Percentiles rank a stretch among this genome's conserved stretches.
These are phyloP conservation scores for Zasmidium citrigriseum DNA, from an alignment of 2,329 filamentous ascomycete species.

Conservation along the genomic window DNA sequence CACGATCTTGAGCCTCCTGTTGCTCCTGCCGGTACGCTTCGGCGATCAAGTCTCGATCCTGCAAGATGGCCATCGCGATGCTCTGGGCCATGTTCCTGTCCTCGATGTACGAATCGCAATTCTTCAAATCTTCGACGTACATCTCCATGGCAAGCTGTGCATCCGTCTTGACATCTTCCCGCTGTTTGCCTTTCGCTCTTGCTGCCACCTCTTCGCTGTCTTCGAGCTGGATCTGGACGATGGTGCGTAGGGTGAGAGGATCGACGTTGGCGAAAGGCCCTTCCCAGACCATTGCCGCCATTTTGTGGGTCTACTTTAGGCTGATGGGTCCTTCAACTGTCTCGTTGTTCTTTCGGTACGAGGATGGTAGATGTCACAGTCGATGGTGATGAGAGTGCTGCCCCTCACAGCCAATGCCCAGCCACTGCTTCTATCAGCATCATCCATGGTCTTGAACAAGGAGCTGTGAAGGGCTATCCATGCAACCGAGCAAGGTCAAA, in stretches of 20 bases:
- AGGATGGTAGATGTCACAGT: too few relatives aligned
- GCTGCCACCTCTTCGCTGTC: slow-evolving; percentile 39
- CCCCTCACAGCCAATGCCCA: too few relatives aligned
- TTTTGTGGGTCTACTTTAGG: too few relatives aligned
- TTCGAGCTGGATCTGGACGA: slow-evolving; percentile 60
- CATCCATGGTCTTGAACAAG: too few relatives aligned
- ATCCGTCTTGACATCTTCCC: slow-evolving; percentile 19
- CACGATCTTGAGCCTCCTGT: slow-evolving; percentile 23
- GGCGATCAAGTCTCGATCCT: slow-evolving; percentile 17
- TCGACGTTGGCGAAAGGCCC: slow-evolving; percentile 9
- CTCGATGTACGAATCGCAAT: slow-evolving; percentile 14
- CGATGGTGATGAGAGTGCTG: too few relatives aligned
- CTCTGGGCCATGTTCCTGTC: slow-evolving; percentile 27
- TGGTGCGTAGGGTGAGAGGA: slow-evolving; percentile 14
- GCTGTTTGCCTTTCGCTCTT: slow-evolving; percentile 22
- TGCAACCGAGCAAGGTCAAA: too few relatives aligned
- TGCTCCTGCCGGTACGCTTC: slow-evolving; percentile 20
- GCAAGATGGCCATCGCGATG: slow-evolving; percentile 20
- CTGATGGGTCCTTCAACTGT: too few relatives aligned
- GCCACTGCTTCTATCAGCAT: too few relatives aligned
- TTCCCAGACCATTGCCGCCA: slow-evolving; percentile 11
- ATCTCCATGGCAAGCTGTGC: slow-evolving; percentile 27
- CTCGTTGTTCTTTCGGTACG: too few relatives aligned
- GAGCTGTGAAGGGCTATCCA: too few relatives aligned
- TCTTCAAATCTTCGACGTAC: slow-evolving; percentile 25